Evolutionary conservation across 495 filamentous ascomycete species (phyloP), one percentile per base, ranked within the genome.

Genomic region (Articulospora tetracladia): DNA sequence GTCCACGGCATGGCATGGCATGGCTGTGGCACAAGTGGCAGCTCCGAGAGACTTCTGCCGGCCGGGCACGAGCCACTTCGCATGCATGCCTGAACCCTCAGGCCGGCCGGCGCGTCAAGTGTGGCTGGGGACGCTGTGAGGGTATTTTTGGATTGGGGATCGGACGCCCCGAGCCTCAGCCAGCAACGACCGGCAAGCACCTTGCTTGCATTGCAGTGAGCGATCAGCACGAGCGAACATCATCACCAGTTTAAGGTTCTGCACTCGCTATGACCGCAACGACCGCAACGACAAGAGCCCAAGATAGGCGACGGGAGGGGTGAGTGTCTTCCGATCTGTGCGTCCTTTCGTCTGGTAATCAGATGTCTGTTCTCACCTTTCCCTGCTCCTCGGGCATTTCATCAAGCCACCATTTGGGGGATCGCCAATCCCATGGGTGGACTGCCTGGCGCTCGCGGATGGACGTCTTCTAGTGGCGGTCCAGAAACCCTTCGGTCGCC

Each of bases 381-480:
- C n/a, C n/a, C n/a, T n/a, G n/a, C n/a, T n/a, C n/a, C 53, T 32
- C 53, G 27, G 19, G 20, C 2, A 11, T 41, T 36, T 39, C 41
- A 13, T 44, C 19, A 32, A 36, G 27, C 27, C 53, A 6, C 30
- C 4, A 30, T 15, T 26, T n/a, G 3, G 25, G 28, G 13, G 7
- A 51, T 51, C 12, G 20, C 15, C 25, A 10, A 12, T 30, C 50
- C 25, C 17, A 22, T 30, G 28, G 28, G 3, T 26, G 50, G 15
- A 22, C 4, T 51, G 23, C 53, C 3, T 20, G n/a, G 4, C 15
- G 48, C 13, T 22, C 24, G 19, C 19, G 13, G 20, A 55, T 23
- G 20, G 12, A 39, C 3, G 17, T 55, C 15, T 55, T 41, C 32
- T 36, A 41, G 53, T 55, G 53, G 53, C 53, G 53, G 41, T 55